Evolutionary conservation across 2,329 filamentous ascomycete species (phyloP).

Genomic region (Metarhizium robertsii): DNA sequence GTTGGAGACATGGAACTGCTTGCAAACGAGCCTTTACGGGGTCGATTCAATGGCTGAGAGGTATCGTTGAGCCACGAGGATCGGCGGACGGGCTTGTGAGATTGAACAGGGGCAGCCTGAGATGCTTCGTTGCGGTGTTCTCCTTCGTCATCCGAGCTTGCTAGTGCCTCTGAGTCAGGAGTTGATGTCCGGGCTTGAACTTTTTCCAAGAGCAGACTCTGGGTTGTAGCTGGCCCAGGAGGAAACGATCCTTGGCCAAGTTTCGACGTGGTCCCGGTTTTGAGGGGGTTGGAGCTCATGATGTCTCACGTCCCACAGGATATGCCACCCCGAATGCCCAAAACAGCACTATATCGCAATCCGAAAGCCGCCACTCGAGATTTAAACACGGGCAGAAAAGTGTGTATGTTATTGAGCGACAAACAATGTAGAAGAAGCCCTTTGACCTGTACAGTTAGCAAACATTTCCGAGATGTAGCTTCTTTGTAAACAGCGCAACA

Average conservation of each 20-base stretch:
- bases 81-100: slow-evolving; percentile 56
- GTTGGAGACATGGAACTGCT: slow-evolving; percentile 70
- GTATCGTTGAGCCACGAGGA: slow-evolving; percentile 85
- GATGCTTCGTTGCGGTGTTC: slow-evolving; percentile 53
- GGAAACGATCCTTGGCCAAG: slow-evolving; percentile 36
- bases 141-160: slow-evolving; percentile 87
- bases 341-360: slow-evolving; percentile 5
- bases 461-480: background rate
- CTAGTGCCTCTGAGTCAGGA: slow-evolving; percentile 86
- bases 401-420: background rate
- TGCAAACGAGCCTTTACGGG: slow-evolving; percentile 68
- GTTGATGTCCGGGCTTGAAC: slow-evolving; percentile 73
- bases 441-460: background rate
- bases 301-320: slow-evolving; percentile 11
- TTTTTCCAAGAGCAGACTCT: slow-evolving; percentile 64
- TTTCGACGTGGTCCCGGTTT: slow-evolving; percentile 41
- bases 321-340: background rate
- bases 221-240: slow-evolving; percentile 43
- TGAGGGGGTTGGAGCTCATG: slow-evolving; percentile 44
- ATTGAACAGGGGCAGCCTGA: slow-evolving; percentile 31
- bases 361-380: background rate
- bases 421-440: background rate
- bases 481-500: too few relatives aligned
- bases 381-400: background rate
- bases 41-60: slow-evolving; percentile 49